Percentiles rank a stretch among this genome's conserved stretches.
phyloP scores from a whole-genome alignment of 768 basidiomycete genomes.

The Sarcodon sp. region DNA sequence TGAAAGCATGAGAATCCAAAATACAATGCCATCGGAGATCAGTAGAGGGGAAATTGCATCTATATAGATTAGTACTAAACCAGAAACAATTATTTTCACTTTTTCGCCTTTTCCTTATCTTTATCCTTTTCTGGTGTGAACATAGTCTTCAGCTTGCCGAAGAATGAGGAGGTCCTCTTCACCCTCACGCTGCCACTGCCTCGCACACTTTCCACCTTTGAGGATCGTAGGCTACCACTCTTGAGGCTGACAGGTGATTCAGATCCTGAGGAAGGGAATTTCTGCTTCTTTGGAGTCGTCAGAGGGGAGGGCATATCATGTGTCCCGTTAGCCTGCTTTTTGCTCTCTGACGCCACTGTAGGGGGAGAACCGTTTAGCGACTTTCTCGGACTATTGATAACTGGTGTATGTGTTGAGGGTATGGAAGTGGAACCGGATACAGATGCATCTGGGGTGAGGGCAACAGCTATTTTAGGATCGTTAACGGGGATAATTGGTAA shows the following conservation, averaged over 20 bases:
- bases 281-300: background rate
- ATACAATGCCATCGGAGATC: too few species aligned
- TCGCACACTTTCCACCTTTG: background rate
- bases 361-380: background rate
- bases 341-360: background rate
- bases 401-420: background rate
- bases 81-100: background rate
- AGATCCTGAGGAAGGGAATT: background rate
- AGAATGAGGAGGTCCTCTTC: background rate
- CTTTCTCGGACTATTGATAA: background rate
- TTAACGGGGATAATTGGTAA: constrained; percentile 7
- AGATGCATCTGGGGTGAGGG: constrained; percentile 7
- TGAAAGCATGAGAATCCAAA: too few species aligned
- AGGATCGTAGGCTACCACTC: background rate
- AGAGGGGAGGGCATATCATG: background rate
- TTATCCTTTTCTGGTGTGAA: background rate
- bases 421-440: background rate
- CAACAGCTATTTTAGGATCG: constrained; percentile 4
- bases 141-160: background rate
- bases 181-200: background rate
- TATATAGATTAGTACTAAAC: too few species aligned
- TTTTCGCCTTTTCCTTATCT: background rate
- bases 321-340: background rate
- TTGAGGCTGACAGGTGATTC: background rate
- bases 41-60: too few species aligned